Evolutionary conservation across 2,329 filamentous ascomycete genomes (phyloP).

Genomic region (Colletotrichum cereale): DNA sequence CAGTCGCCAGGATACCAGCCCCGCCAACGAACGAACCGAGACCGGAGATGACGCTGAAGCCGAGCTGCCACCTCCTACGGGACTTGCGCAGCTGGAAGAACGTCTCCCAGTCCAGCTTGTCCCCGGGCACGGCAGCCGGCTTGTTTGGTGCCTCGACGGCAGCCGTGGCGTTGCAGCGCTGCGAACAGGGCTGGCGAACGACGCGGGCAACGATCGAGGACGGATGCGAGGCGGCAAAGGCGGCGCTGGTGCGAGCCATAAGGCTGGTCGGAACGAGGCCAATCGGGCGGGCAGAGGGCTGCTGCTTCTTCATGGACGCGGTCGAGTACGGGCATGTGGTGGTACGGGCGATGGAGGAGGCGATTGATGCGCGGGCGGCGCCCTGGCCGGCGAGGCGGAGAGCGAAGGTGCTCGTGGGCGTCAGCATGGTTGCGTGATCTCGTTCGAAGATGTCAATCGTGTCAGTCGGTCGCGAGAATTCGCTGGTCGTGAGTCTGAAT

Average conservation of each 20-base stretch:
- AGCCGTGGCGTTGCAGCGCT: constrained; percentile 36
- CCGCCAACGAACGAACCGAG: constrained; percentile 72
- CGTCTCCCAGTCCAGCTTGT: constrained; percentile 84
- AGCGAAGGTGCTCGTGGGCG: constrained; percentile 48
- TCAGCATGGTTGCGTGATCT: constrained; percentile 45
- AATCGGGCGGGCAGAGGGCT: constrained; percentile 33
- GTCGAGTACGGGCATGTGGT: constrained; percentile 48
- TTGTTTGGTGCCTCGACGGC: constrained; percentile 32
- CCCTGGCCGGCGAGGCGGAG: constrained; percentile 47
- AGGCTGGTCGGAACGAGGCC: constrained; percentile 33
- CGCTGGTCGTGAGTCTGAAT: background rate
- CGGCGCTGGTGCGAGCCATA: constrained; percentile 34
- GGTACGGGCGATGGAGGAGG: constrained; percentile 36
- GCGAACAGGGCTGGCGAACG: constrained; percentile 39
- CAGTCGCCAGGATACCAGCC: constrained; percentile 74
- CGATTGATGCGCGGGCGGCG: constrained; percentile 36
- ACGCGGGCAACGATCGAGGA: constrained; percentile 43
- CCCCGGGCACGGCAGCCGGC: constrained; percentile 37
- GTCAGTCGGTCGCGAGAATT: background rate
- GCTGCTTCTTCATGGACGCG: constrained; percentile 30
- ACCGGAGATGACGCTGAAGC: constrained; percentile 78
- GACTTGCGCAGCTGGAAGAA: constrained; percentile 93
- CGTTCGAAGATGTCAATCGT: background rate
- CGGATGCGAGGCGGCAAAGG: constrained; percentile 37
- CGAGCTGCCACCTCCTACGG: constrained; percentile 85